A percentile compares a stretch with the other conserved stretches of the same genome.
phyloP scores from a whole-genome alignment of 805 yeast genomes.

The Wickerhamomyces rabaulensis region DNA sequence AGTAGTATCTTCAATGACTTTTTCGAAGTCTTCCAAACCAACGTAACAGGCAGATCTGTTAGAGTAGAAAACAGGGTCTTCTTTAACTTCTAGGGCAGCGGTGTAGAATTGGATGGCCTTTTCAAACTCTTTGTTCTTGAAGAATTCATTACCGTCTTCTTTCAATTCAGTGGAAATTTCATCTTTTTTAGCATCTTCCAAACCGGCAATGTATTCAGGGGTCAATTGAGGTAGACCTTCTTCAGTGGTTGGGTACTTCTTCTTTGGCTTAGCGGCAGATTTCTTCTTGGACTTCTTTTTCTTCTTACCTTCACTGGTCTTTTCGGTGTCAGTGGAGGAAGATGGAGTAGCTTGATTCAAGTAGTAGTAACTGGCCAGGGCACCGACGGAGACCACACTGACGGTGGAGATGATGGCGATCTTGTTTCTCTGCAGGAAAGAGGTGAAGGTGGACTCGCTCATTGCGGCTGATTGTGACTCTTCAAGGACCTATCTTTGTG shows the following conservation, averaged over 20 bases:
- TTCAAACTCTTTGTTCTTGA: slow-evolving; percentile 62
- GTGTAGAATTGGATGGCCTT: slow-evolving; percentile 79
- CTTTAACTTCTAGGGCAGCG: slow-evolving; percentile 67
- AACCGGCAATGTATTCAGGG: slow-evolving; percentile 37
- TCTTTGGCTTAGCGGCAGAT: slow-evolving; percentile 14
- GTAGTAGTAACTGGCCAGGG: slow-evolving; percentile 51
- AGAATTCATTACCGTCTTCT: slow-evolving; percentile 81
- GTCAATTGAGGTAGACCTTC: slow-evolving; percentile 57
- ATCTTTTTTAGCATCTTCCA: slow-evolving; percentile 50
- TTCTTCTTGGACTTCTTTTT: slow-evolving; percentile 33
- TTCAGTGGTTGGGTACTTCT: slow-evolving; percentile 44
- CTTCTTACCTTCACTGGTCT: slow-evolving; percentile 36
- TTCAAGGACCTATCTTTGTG: no score
- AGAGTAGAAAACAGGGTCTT: slow-evolving; percentile 87
- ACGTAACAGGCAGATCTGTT: slow-evolving; percentile 96
- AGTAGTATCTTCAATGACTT: slow-evolving; percentile 84
- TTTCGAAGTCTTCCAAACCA: slow-evolving; percentile 71
- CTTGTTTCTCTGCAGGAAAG: slow-evolving; percentile 40
- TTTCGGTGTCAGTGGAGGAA: slow-evolving; percentile 8
- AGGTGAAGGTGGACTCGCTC: background rate
- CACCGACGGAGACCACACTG: slow-evolving; percentile 59
- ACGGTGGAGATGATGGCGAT: slow-evolving; percentile 60
- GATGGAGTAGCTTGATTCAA: slow-evolving; percentile 25
- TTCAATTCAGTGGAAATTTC: slow-evolving; percentile 72
- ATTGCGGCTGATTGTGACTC: background rate